Base-by-base conservation (phyloP, 495 filamentous ascomycete genomes). In the Trichoderma reesei region DNA sequence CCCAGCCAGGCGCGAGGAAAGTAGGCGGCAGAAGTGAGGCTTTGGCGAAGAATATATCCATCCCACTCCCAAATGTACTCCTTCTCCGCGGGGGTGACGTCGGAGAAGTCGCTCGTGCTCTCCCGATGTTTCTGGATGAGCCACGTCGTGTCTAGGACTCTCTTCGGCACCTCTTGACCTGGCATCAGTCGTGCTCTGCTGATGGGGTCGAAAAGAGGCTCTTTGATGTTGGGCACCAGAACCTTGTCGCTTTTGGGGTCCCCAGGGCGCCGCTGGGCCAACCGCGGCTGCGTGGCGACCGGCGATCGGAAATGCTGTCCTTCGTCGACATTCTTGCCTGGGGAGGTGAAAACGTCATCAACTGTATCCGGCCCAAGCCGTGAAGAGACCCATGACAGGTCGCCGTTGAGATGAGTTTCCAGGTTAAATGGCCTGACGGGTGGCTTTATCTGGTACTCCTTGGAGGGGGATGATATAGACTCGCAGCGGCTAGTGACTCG, bases 31-130 rank as follows among this genome's bases (percentile, higher is more conserved):
- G 77, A 77, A 10, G 76, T 81, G 36, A 82, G 67, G 59, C 75
- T 75, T 66, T 77, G 72, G 38, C 66, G 69, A 44, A 79, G 74
- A 34, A 82, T 77, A 54, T 78, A 83, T 3, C 74, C 70, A 61
- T 84, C 80, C 79, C 80, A 84, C 59, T 76, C 73, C 54, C 71
- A 72, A 65, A 82, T 74, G 63, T 79, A 83, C 64, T 83, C 82
- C 63, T 80, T 81, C 62, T 84, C 82, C 14, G 72, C 72, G 14
- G 70, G 70, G 18, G 76, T 72, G 11, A 83, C 71, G 65, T 83
- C 82, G 48, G 72, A 74, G 61, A 79, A 83, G 63, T 84, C 82
- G 10, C 73, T 69, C 37, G 83, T 76, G 62, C 73, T 76, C 60
- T 83, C 79, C 33, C 77, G 74, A 64, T 82, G 79, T 68, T 83